Evolutionary conservation across 129 eudicot genomes (phyloP).

Genomic region (Flaveria brownii): DNA sequence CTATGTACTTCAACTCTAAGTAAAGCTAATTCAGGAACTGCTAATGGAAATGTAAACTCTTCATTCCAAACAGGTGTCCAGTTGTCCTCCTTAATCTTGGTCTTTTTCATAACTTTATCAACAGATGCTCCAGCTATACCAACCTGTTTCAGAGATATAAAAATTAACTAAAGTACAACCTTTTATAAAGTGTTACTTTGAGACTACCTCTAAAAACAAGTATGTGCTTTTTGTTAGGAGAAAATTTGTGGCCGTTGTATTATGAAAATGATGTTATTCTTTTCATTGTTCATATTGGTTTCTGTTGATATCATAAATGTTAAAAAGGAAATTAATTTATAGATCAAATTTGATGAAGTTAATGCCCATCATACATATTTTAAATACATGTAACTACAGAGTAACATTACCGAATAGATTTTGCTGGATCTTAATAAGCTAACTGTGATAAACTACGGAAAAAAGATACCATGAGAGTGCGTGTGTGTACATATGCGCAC

Average conservation of each 20-base stretch:
- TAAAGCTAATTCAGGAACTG: constrained; percentile 80
- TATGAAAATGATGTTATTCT: not conserved
- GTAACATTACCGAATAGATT: not conserved
- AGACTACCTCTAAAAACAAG: not conserved
- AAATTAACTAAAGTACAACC: not conserved
- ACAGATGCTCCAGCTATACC: constrained; percentile 79
- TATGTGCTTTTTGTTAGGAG: not conserved
- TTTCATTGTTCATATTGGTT: not conserved
- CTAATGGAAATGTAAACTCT: constrained; percentile 71
- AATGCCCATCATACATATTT: not conserved
- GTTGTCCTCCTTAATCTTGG: constrained; percentile 52
- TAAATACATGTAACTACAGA: not conserved
- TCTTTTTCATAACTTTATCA: constrained; percentile 60
- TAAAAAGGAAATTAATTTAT: not conserved
- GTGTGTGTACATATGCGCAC: too few species aligned
- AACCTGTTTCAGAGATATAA: constrained; percentile 42
- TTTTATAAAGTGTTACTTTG: not conserved
- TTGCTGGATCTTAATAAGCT: too few species aligned
- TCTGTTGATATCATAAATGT: not conserved
- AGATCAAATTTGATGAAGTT: not conserved
- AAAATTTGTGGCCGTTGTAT: not conserved
- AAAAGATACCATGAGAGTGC: not conserved
- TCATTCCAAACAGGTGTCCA: constrained; percentile 88
- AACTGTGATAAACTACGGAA: too few species aligned
- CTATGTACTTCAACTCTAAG: constrained; percentile 77